Conservation (phyloP, 2,329 filamentous ascomycete genomes). For the Aspergillus melleus region DNA sequence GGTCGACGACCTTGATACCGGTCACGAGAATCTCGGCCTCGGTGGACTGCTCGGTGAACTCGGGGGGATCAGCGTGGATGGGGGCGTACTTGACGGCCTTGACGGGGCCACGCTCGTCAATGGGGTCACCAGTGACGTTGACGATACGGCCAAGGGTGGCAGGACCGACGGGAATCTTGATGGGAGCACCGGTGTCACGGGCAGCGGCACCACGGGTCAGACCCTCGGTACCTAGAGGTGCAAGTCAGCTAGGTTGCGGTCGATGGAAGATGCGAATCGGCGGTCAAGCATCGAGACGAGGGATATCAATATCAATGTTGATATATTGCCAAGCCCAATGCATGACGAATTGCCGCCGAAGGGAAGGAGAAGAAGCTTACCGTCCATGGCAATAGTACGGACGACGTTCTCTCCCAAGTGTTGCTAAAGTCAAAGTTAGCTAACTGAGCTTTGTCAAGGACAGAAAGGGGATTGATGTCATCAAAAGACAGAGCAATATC, state of each 20-base stretch:
- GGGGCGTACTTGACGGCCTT: slow-evolving; percentile 84
- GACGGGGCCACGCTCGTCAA: slow-evolving; percentile 98
- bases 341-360: background rate
- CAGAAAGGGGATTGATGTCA: slow-evolving; percentile 14
- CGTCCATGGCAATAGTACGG: slow-evolving; percentile 99
- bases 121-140: slow-evolving; percentile 99
- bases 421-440: slow-evolving; percentile 65
- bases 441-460: background rate
- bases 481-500: slow-evolving; percentile 10
- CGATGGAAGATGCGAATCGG: background rate
- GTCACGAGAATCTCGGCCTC: slow-evolving; percentile 94
- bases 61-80: slow-evolving; percentile 92
- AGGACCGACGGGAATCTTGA: slow-evolving; percentile 92
- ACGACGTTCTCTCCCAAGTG: slow-evolving; percentile 99
- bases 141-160: slow-evolving; percentile 97
- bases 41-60: slow-evolving; percentile 94
- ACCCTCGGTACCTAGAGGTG: slow-evolving; percentile 86
- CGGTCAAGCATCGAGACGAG: slow-evolving; percentile 1
- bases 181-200: slow-evolving; percentile 87
- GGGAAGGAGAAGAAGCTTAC: slow-evolving; percentile 55
- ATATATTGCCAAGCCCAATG: background rate
- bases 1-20: slow-evolving; percentile 99
- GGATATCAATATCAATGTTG: background rate
- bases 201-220: slow-evolving; percentile 88
- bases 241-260: background rate